Base-by-base conservation (phyloP, 108 stramenopile species). In the Fragilariopsis cylindrus region DNA sequence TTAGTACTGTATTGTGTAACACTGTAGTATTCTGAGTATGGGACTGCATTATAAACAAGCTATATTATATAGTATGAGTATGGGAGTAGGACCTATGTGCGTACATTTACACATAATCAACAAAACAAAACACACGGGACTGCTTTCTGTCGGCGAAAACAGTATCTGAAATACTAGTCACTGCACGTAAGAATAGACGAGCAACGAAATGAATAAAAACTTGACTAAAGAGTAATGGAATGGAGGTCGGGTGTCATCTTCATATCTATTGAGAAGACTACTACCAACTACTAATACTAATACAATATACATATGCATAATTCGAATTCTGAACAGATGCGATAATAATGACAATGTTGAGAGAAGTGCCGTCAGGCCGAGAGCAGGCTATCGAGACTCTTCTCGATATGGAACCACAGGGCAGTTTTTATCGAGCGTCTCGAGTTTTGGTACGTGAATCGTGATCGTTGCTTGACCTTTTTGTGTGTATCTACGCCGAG, bases 361-460 rank as follows among this genome's bases (percentile, higher is more conserved):
- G 49, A n/a, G 77, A 82, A 48, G 48, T 69, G 68, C 77, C 81
- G 55, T 71, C 85, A 5, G 88, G 88, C 11, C 75, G 89, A 7
- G 87, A 90, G 65, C 79, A 74, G 55, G 93, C 88, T 60, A 90
- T 92, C 54, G 91, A 94, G 76, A 88, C 88, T 48, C 81, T 92
- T 6, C 77, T 94, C 70, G 93, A 94, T 70, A 86, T 86, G 84
- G 89, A 92, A 48, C 88, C 88, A 1, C 46, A 77, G 44, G 93
- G 93, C 4, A 75, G 80, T 46, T 87, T 80, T 47, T 94, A 88
- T 80, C 87, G 93, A 8, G 86, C 84, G 48, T 57, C 81, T 53
- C 73, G 78, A 65, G 76, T 89, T 46, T 71, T 89, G 93, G 93
- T 94, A 77, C 70, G 93, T 87, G 11, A 16, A 52, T 52, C 30